Evolutionary conservation across 495 filamentous ascomycete species (phyloP).

Genomic region (Halenospora varia): DNA sequence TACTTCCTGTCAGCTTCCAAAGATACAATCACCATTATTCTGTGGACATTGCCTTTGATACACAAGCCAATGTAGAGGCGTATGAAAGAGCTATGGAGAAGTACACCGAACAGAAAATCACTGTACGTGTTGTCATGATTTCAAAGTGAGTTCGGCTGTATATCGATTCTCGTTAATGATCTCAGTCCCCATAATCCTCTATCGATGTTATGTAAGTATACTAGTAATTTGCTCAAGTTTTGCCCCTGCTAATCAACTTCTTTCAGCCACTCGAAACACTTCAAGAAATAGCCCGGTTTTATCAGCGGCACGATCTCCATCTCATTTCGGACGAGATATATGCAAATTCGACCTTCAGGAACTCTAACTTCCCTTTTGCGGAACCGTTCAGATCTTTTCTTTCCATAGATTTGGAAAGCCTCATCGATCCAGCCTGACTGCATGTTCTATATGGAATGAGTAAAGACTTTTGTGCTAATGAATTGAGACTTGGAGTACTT

Average conservation of each 20-base stretch:
- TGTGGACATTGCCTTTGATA: neutral
- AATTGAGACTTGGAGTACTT: slow-evolving; percentile 1
- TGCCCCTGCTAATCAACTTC: neutral
- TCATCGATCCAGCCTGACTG: neutral
- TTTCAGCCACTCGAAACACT: neutral
- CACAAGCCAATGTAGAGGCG: neutral
- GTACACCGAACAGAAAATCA: neutral
- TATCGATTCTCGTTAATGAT: too few relatives aligned
- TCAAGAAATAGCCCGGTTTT: neutral
- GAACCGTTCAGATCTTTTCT: slow-evolving; percentile 14
- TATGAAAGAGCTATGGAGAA: neutral
- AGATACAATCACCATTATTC: neutral
- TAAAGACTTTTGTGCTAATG: slow-evolving; percentile 14
- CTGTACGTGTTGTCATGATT: neutral
- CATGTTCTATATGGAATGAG: slow-evolving; percentile 16
- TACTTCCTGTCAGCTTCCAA: neutral
- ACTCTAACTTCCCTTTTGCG: neutral
- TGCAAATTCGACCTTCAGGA: slow-evolving; percentile 4
- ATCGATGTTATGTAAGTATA: slow-evolving; percentile 2
- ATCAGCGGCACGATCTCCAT: neutral
- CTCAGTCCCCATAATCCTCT: slow-evolving; percentile 11
- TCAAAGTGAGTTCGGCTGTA: neutral
- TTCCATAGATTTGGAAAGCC: neutral
- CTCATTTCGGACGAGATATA: slow-evolving; percentile 5
- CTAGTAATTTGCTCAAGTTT: slow-evolving; percentile 1